phyloP scores from a whole-genome alignment of 139 green algal genomes.

The Raphidocelis subcapitata region DNA sequence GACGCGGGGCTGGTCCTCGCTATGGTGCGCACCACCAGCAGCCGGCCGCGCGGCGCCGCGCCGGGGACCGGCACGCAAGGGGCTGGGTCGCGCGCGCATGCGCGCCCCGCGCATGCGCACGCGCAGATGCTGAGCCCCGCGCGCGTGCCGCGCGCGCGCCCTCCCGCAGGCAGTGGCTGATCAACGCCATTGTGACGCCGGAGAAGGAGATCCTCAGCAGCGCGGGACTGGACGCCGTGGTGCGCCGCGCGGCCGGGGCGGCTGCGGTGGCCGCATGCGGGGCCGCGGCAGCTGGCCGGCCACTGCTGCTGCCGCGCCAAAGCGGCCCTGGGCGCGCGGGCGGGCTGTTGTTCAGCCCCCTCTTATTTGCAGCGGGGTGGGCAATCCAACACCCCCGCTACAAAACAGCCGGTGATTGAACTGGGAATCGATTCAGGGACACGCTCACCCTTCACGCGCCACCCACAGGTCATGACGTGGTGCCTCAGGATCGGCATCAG shows the following conservation, averaged over 20 bases:
- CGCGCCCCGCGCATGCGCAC: background rate
- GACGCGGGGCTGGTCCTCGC: constrained; percentile 1
- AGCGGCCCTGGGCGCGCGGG: too few species aligned
- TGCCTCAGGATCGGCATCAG: constrained; percentile 13
- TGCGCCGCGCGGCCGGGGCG: background rate
- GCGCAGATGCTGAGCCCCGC: background rate
- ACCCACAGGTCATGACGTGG: constrained; percentile 30
- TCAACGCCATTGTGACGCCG: constrained; percentile 9
- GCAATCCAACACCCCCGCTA: too few species aligned
- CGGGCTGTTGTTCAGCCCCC: too few species aligned
- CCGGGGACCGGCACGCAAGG: background rate
- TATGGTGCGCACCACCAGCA: constrained; percentile 14
- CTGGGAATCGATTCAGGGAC: background rate
- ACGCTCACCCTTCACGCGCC: background rate
- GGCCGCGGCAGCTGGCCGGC: too few species aligned
- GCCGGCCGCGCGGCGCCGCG: too few species aligned
- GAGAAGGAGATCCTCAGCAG: constrained; percentile 35
- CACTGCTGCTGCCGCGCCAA: too few species aligned
- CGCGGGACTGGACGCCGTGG: constrained; percentile 47
- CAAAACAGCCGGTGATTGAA: background rate
- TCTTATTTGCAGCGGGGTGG: too few species aligned
- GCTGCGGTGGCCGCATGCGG: too few species aligned
- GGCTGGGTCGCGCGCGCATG: background rate
- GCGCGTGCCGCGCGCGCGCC: too few species aligned
- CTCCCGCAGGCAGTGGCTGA: constrained; percentile 45